Evolutionary conservation across 768 basidiomycete genomes (phyloP), one percentile per base, ranked within the genome.

Genomic region (Mycena capillaripes): DNA sequence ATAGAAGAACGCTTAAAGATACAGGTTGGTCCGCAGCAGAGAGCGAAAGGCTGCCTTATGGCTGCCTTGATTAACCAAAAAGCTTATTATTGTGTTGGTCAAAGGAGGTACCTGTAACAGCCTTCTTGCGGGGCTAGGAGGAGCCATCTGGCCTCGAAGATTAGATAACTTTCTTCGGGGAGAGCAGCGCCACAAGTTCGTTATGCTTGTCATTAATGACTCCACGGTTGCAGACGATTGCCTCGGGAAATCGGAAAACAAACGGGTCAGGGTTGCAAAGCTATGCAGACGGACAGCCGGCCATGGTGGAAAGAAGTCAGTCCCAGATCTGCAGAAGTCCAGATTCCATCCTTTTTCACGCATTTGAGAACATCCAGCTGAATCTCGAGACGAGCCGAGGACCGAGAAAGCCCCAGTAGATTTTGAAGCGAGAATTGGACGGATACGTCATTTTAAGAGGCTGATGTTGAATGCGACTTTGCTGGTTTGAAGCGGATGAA

Each of bases 1-100:
- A 78, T 74, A 71, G 71, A 62, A 75, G 69, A 72, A 80, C 79
- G 83, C 80, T 82, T 83, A 81, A 81, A 75, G 74, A 78, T 76
- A 70, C 73, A 68, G 64, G 60, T 59, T 42, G 66, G 74, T 74
- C 75, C 76, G 78, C 77, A 75, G 75, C 59, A 76, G 72, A 66
- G 62, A 67, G 73, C 59, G 73, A 53, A n/a, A 73, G 74, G 78
- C 66, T 71, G 73, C 76, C 72, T 74, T 74, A 74, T 52, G 76
- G 75, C 74, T 77, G 76, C 77, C 77, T 46, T 60, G 70, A n/a
- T 77, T 79, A 81, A 81, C 78, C 78, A 79, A 81, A 79, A 82
- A 78, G 79, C 79, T 79, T 83, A 81, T 83, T 84, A 79, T 84
- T 83, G 81, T 84, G 82, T 68, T 70, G 68, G 64, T 59, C 71